These are phyloP conservation scores for Drechslerella dactyloides DNA, from an alignment of 2,329 filamentous ascomycete species.

Conservation along the genomic window DNA sequence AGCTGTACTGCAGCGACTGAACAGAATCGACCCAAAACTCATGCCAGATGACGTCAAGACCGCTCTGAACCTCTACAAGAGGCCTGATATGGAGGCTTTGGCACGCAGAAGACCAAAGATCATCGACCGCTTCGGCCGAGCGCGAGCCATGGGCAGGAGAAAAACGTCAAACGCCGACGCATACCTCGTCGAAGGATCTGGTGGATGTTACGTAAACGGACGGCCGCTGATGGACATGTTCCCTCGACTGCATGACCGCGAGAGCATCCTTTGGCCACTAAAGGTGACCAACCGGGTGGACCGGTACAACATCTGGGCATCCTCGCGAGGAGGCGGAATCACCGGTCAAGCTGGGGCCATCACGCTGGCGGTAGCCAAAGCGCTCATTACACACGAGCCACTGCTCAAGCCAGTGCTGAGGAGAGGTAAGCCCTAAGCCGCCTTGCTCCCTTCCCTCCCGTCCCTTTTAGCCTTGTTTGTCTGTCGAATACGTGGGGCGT, in stretches of 20 bases:
- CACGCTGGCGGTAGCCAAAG: constrained; percentile 86
- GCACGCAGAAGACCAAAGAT: constrained; percentile 41
- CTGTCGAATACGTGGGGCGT: constrained; percentile 13
- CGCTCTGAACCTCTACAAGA: constrained; percentile 73
- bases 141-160: constrained; percentile 80
- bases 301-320: constrained; percentile 96
- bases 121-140: constrained; percentile 74
- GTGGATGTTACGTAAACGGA: constrained; percentile 87
- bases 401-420: constrained; percentile 84
- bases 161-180: constrained; percentile 86
- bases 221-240: constrained; percentile 83
- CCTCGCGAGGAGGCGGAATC: constrained; percentile 82
- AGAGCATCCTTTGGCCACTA: constrained; percentile 90
- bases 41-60: constrained; percentile 72
- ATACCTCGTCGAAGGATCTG: constrained; percentile 89
- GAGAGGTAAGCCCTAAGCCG: constrained; percentile 71
- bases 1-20: constrained; percentile 76
- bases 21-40: constrained; percentile 80
- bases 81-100: constrained; percentile 74
- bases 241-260: constrained; percentile 86
- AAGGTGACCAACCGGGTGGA: constrained; percentile 81
- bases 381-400: constrained; percentile 87
- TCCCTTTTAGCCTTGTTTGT: constrained; percentile 25
- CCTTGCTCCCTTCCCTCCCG: constrained; percentile 22
- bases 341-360: constrained; percentile 96